Evolutionary conservation across 1,284 basidiomycete genomes (phyloP), one percentile per base, ranked within the genome.

Genomic region (Cystobasidium slooffiae): DNA sequence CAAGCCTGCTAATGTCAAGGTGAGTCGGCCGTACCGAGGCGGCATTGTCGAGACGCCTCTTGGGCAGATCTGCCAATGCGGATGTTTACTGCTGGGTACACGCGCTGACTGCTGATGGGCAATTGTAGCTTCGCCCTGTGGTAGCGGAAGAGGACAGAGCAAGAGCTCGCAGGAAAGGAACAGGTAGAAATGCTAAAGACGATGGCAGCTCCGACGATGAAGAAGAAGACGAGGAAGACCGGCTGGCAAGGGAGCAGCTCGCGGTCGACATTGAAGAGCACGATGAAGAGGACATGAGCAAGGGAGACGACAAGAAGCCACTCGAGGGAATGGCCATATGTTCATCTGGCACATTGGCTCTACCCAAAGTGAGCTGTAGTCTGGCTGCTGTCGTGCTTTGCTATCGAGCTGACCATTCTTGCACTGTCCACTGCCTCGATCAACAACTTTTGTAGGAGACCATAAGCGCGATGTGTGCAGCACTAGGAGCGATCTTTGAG

Each of bases 1-100:
- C 39, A 56, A 58, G 67, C 67, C 67, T 43, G 55, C 53, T 2
- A 68, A 68, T 51, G 53, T 68, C 56, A 68, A 68, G 67, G 67
- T 68, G 52, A 20, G 52, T 44, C 24, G 5, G 16, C 37, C 59
- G 3, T 24, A 4, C 9, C 24, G 24, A 16, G 20, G 41, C 59
- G 2, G 2, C 41, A 16, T 44, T 5, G 20, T 16, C 8, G 22
- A 14, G 22, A 20, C 49, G 43, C 20, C 43, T 22, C 9, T 18
- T 3, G 12, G 6, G 53, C 31, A 43, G 16, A 16, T 18, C 22
- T 31, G 55, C 31, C 41, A 46, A 59, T 44, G 56, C 56, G 47
- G 14, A 37, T 55, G 68, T 61, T 51, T 49, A 59, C 22, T 22
- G 59, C 24, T 44, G 49, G 31, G 47, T 20, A 20, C 43, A 37